A percentile compares a stretch with the other conserved stretches of the same genome.
phyloP scores from a whole-genome alignment of 768 basidiomycete genomes.

The Suillus subaureus region DNA sequence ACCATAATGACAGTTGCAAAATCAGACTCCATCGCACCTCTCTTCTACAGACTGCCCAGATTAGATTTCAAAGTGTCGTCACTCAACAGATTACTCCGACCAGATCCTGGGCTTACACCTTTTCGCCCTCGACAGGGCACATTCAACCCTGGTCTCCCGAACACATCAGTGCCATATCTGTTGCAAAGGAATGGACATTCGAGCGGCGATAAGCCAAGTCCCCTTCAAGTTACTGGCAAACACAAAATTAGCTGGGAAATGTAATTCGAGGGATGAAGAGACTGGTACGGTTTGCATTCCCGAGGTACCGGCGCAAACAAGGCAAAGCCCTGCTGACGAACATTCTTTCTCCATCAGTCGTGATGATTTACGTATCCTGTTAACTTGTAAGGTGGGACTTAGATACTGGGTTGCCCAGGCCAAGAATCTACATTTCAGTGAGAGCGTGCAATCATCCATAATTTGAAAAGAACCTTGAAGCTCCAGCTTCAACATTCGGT shows the following conservation, averaged over 20 bases:
- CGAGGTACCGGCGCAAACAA: background rate
- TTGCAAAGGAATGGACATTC: background rate
- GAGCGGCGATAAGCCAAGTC: background rate
- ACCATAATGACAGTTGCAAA: background rate
- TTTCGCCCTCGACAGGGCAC: background rate
- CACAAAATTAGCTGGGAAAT: background rate
- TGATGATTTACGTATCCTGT: background rate
- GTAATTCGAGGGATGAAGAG: background rate
- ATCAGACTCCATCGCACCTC: background rate
- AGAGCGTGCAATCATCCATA: background rate
- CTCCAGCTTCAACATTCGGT: background rate
- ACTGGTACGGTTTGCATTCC: background rate
- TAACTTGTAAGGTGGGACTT: background rate
- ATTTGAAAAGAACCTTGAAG: background rate
- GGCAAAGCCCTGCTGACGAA: background rate
- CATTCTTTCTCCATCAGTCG: background rate
- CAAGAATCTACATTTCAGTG: background rate
- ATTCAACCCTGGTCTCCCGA: background rate
- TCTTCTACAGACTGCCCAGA: background rate
- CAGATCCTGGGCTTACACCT: background rate
- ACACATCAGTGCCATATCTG: background rate
- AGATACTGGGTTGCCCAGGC: background rate
- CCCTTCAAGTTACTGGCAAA: background rate
- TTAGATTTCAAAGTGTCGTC: background rate
- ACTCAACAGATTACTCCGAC: background rate